Conservation (phyloP, 139 green algal genomes). For the Tetradesmus lagerheimii region DNA sequence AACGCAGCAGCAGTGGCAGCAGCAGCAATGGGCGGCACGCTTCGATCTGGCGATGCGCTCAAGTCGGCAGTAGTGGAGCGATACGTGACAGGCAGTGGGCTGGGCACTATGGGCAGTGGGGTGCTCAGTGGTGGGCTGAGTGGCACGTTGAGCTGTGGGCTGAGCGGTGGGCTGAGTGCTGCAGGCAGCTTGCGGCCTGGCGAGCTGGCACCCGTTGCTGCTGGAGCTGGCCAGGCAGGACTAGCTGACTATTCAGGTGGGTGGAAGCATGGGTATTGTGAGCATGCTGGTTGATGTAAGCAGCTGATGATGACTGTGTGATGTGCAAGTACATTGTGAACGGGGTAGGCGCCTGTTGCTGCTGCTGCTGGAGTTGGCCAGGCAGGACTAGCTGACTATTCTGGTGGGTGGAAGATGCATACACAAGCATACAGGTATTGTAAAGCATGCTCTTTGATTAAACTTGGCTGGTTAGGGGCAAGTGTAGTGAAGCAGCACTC, state of each 20-base stretch:
- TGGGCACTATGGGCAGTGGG: background rate
- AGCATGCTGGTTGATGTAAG: background rate
- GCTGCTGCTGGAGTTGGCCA: too few relatives aligned
- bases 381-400: too few relatives aligned
- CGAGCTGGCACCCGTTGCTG: background rate
- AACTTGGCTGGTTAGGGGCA: too few relatives aligned
- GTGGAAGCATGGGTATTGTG: background rate
- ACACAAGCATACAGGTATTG: too few relatives aligned
- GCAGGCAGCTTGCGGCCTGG: background rate
- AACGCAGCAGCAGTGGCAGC: background rate
- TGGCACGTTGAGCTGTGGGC: constrained; percentile 6
- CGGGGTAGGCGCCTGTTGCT: too few relatives aligned
- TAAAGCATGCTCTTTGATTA: too few relatives aligned
- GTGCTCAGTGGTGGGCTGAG: background rate
- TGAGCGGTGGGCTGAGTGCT: background rate
- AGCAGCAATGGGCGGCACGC: background rate
- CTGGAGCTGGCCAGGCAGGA: background rate
- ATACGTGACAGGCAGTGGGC: constrained; percentile 10
- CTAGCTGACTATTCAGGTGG: background rate
- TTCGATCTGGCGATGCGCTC: constrained; percentile 32
- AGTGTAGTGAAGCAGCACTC: background rate
- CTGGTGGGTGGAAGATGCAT: too few relatives aligned
- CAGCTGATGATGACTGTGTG: too few relatives aligned
- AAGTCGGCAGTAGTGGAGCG: constrained; percentile 31
- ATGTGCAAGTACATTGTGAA: too few relatives aligned